A percentile compares a stretch with the other conserved stretches of the same genome.
These are phyloP conservation scores for Geosmithia morbida DNA, from an alignment of 2,329 filamentous ascomycete genomes.

Conservation along the genomic window DNA sequence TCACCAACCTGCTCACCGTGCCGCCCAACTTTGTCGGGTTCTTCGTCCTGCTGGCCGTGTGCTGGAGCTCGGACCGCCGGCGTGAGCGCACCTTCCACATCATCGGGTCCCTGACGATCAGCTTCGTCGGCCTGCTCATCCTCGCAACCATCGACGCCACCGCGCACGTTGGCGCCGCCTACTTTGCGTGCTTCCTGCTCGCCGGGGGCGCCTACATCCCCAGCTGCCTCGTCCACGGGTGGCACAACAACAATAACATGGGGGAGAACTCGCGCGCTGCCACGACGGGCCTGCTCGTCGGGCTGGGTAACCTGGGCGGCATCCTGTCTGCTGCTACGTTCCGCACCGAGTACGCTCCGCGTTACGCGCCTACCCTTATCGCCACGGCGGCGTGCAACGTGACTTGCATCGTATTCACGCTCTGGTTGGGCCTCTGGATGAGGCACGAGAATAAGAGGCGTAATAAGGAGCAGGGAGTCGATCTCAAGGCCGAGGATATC, in stretches of 20 bases:
- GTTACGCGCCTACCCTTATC: conserved; percentile 30
- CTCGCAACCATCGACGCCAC: conserved; percentile 26
- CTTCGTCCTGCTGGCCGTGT: conserved; percentile 25
- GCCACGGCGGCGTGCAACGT: conserved; percentile 19
- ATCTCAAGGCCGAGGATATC: conserved; percentile 6
- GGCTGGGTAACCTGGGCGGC: conserved; percentile 31
- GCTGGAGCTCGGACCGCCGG: conserved; percentile 26
- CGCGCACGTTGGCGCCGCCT: conserved; percentile 25
- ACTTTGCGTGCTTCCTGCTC: conserved; percentile 34
- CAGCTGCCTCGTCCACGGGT: conserved; percentile 29
- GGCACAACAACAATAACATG: conserved; percentile 38
- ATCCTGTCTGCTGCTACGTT: conserved; percentile 30
- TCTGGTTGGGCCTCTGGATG: conserved; percentile 8
- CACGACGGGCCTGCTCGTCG: conserved; percentile 30
- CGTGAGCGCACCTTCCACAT: conserved; percentile 31
- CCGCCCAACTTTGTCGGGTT: conserved; percentile 32
- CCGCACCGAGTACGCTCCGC: conserved; percentile 29
- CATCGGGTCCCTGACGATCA: conserved; percentile 16
- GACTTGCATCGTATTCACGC: conserved; percentile 5
- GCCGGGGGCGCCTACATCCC: conserved; percentile 29
- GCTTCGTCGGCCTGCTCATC: conserved; percentile 26
- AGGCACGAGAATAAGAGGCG: conserved; percentile 5
- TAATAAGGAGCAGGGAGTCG: conserved; percentile 5
- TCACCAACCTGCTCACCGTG: conserved; percentile 32
- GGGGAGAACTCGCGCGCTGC: conserved; percentile 30